A percentile compares a stretch with the other conserved stretches of the same genome.
Conservation (phyloP, 305 asterid species). For the Solanum hybrid region DNA sequence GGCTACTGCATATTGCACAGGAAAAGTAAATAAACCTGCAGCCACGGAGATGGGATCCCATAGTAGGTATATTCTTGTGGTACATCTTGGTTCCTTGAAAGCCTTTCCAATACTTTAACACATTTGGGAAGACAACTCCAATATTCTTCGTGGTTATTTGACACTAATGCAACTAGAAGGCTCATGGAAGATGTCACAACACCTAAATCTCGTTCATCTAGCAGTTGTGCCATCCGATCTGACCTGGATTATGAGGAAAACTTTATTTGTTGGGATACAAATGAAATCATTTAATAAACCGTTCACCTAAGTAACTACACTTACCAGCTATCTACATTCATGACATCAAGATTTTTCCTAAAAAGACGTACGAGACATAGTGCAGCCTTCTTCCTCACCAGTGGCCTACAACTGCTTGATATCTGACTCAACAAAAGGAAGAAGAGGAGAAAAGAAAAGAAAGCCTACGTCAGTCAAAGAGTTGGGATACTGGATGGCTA, state of each 20-base stretch:
- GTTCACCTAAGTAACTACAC: not conserved
- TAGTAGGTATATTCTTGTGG: conserved; percentile 99
- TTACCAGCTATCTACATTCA: conserved; percentile 99
- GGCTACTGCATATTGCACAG: not conserved
- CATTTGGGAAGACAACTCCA: conserved; percentile 99
- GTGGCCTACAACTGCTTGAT: conserved; percentile 97
- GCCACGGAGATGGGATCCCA: conserved; percentile 99
- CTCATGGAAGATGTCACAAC: conserved; percentile 96
- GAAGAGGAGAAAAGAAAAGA: conserved; percentile 8
- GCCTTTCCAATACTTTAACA: conserved; percentile 86
- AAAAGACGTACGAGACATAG: conserved; percentile 88
- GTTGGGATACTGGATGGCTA: conserved; percentile 4
- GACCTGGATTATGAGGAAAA: conserved; percentile 54
- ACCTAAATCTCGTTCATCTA: conserved; percentile 98
- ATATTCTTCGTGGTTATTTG: conserved; percentile 88
- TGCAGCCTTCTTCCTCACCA: conserved; percentile 99
- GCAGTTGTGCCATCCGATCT: conserved; percentile 91
- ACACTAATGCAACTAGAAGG: conserved; percentile 90
- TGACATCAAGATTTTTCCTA: conserved; percentile 96
- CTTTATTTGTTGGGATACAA: not conserved
- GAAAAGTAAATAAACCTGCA: conserved; percentile 66
- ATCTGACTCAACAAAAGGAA: conserved; percentile 41
- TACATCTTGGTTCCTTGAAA: conserved; percentile 87
- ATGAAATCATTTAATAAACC: not conserved
- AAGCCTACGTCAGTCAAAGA: not conserved